phyloP scores from a whole-genome alignment of 805 yeast genomes.

The Hanseniaspora lachancei region DNA sequence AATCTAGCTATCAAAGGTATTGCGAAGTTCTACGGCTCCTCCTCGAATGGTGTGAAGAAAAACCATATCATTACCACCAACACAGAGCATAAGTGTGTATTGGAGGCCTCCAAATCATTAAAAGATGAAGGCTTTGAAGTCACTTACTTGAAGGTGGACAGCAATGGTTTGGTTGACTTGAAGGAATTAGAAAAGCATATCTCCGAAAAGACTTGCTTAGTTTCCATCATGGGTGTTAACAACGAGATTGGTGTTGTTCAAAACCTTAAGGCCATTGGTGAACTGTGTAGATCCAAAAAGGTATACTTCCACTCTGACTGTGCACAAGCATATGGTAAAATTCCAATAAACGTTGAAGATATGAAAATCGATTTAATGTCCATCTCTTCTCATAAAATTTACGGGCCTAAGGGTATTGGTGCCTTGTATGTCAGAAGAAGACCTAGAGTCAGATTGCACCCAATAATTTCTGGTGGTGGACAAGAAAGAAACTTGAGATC shows the following conservation, averaged over 20 bases:
- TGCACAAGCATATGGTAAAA: constrained; percentile 94
- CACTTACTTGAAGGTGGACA: constrained; percentile 74
- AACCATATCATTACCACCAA: constrained; percentile 90
- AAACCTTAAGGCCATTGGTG: constrained; percentile 88
- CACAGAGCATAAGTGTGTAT: constrained; percentile 97
- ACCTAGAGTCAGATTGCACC: constrained; percentile 94
- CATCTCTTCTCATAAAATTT: constrained; percentile 88
- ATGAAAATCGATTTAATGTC: constrained; percentile 88
- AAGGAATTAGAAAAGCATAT: constrained; percentile 71
- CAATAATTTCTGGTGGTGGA: constrained; percentile 93
- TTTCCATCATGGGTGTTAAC: constrained; percentile 92
- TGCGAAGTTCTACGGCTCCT: constrained; percentile 77
- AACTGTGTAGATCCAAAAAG: constrained; percentile 70
- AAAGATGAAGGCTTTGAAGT: constrained; percentile 96
- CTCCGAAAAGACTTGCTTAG: constrained; percentile 79
- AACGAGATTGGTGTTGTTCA: constrained; percentile 97
- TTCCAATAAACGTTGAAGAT: constrained; percentile 82
- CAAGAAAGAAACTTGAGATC: constrained; percentile 97
- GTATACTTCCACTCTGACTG: constrained; percentile 95
- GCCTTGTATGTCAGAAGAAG: constrained; percentile 92
- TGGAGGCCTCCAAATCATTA: constrained; percentile 87
- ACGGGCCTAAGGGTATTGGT: constrained; percentile 97
- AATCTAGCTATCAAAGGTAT: constrained; percentile 94
- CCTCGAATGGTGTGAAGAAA: constrained; percentile 33
- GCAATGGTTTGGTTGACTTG: constrained; percentile 67